Evolutionary conservation across 2,329 filamentous ascomycete species (phyloP).

Genomic region (Aspergillus unguis): DNA sequence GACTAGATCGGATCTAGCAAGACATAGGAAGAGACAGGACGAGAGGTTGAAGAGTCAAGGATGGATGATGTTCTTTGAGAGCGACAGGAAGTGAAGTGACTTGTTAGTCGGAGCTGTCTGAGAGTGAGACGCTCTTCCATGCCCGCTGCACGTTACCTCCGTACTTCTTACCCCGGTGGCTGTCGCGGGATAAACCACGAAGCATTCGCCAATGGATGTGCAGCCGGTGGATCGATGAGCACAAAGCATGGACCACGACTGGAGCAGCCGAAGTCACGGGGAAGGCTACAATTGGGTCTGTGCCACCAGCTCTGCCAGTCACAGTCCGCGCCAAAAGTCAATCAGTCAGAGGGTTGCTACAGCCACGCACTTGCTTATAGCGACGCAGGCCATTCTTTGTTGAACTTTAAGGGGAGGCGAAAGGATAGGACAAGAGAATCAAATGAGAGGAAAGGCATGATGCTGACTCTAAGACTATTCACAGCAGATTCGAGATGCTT

Average conservation of each 20-base stretch:
- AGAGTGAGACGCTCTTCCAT: no score
- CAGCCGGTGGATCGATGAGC: slow-evolving; percentile 7
- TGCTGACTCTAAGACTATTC: no score
- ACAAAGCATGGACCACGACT: slow-evolving; percentile 22
- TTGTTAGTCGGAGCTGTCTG: no score
- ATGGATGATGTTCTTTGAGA: no score
- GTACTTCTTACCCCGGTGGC: slow-evolving; percentile 15
- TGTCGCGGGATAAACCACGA: slow-evolving; percentile 22
- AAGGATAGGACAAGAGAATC: no score
- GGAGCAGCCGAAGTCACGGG: slow-evolving; percentile 18
- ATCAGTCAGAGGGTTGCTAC: slow-evolving; percentile 5
- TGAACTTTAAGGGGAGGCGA: no score
- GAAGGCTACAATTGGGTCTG: slow-evolving; percentile 14
- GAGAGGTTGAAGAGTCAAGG: no score
- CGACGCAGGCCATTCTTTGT: no score
- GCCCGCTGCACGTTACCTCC: slow-evolving; percentile 9
- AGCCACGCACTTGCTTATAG: slow-evolving; percentile 9
- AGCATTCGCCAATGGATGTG: slow-evolving; percentile 4
- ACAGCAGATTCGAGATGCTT: no score
- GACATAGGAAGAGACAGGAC: background rate
- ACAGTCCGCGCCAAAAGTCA: background rate
- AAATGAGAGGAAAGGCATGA: no score
- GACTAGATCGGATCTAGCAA: background rate
- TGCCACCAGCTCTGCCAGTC: slow-evolving; percentile 7
- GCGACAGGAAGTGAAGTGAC: no score